These are phyloP conservation scores for Eimeria sp. DNA, from an alignment of 169 alveolate species.

Conservation along the genomic window DNA sequence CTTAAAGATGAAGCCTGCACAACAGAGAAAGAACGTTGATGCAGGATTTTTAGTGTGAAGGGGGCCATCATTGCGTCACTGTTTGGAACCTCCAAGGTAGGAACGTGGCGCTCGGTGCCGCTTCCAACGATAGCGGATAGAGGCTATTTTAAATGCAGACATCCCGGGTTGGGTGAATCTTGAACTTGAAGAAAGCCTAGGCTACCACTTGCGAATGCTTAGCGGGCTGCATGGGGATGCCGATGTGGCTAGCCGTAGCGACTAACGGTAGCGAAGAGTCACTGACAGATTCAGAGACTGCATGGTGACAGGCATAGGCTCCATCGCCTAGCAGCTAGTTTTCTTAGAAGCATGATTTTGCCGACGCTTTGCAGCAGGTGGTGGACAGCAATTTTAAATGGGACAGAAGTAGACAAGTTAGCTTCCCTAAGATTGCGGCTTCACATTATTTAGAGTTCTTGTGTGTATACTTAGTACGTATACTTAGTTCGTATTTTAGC, in stretches of 20 bases:
- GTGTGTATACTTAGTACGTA: too few species aligned
- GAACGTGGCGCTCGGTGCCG: background rate
- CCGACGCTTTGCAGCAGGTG: too few species aligned
- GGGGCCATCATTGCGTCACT: background rate
- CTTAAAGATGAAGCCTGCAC: background rate
- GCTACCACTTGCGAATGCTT: background rate
- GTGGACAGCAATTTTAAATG: too few species aligned
- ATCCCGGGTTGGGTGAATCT: background rate
- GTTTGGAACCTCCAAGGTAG: background rate
- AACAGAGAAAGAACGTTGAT: background rate
- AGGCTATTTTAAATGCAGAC: background rate
- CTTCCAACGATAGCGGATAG: background rate
- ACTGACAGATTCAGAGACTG: background rate
- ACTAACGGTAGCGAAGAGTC: background rate
- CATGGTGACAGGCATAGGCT: background rate
- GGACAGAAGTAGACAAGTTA: too few species aligned
- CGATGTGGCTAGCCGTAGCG: background rate
- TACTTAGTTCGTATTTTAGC: too few species aligned
- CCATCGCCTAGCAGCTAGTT: too few species aligned
- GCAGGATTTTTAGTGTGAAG: background rate
- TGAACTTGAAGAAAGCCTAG: too few species aligned
- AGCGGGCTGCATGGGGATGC: background rate
- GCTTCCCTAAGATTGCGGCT: too few species aligned
- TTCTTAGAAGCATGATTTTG: too few species aligned
- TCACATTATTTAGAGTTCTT: too few species aligned